Conservation (phyloP, 2,329 filamentous ascomycete genomes). For the Zalaria sp. region DNA sequence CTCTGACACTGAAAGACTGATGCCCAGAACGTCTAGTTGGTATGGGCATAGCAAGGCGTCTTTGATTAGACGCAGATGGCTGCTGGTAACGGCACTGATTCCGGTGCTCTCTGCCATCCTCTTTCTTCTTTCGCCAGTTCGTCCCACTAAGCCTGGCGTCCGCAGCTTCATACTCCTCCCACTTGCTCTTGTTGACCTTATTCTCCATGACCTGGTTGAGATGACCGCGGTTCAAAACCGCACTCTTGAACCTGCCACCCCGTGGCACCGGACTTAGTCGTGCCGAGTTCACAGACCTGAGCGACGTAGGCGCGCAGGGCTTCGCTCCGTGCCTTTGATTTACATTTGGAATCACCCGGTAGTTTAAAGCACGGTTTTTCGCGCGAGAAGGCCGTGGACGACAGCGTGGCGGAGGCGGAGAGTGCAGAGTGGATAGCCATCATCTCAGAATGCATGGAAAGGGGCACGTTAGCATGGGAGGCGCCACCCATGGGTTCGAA, state of each 20-base stretch:
- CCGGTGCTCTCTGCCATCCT: neutral
- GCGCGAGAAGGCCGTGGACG: conserved; percentile 27
- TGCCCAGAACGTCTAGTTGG: conserved; percentile 14
- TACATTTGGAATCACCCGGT: conserved; percentile 34
- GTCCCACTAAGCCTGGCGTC: neutral
- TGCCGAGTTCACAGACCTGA: conserved; percentile 28
- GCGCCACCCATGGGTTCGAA: conserved; percentile 24
- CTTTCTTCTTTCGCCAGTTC: neutral
- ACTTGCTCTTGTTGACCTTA: neutral
- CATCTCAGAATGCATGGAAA: conserved; percentile 43
- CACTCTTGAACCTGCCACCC: conserved; percentile 27
- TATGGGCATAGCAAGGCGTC: conserved; percentile 10
- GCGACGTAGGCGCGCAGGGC: conserved; percentile 31
- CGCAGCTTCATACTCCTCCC: neutral
- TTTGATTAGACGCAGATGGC: too few species aligned
- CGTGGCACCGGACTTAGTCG: conserved; percentile 19
- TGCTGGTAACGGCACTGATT: too few species aligned
- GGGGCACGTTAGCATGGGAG: conserved; percentile 25
- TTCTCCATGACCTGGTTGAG: neutral
- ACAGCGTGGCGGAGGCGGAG: conserved; percentile 28
- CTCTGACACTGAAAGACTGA: conserved; percentile 17
- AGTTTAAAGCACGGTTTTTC: conserved; percentile 38
- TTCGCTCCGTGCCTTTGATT: conserved; percentile 27
- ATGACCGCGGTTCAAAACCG: conserved; percentile 29
- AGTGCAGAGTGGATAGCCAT: conserved; percentile 40